Evolutionary conservation across 2,329 filamentous ascomycete genomes (phyloP).

Genomic region (Diaporthe ampelina): DNA sequence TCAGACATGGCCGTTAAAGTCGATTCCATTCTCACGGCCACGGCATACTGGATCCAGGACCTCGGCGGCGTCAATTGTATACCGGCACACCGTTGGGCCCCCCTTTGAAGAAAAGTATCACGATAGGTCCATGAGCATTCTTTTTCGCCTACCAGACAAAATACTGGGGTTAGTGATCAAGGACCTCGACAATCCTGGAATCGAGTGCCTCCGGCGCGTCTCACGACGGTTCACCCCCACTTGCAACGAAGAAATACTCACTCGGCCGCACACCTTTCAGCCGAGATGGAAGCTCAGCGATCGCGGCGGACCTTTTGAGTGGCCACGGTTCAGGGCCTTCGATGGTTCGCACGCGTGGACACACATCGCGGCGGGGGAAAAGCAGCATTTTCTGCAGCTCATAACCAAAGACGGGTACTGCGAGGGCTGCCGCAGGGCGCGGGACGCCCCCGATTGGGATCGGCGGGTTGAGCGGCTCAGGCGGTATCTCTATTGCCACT

Average conservation of each 20-base stretch:
- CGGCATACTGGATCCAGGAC: neutral
- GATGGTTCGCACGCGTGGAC: neutral
- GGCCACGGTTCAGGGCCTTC: neutral
- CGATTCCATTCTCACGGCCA: neutral
- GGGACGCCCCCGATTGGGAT: neutral
- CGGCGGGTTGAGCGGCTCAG: neutral
- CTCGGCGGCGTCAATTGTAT: no score
- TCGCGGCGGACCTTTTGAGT: neutral
- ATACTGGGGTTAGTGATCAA: conserved; percentile 9
- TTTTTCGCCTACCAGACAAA: conserved; percentile 16
- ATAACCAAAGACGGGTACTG: conserved; percentile 20
- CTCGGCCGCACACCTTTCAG: neutral
- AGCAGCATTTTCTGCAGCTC: neutral
- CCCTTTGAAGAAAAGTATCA: conserved; percentile 19
- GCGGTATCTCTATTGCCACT: neutral
- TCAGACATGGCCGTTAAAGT: neutral
- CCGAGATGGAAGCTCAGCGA: neutral
- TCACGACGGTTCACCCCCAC: neutral
- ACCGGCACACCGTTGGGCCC: no score
- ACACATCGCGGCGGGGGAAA: neutral
- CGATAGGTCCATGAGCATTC: neutral
- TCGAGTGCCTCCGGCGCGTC: conserved; percentile 32
- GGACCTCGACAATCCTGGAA: conserved; percentile 12
- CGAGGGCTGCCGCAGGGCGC: neutral
- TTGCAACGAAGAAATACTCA: neutral